Base-by-base conservation (phyloP, 2,329 filamentous ascomycete genomes). In the Fusarium tricinctum region DNA sequence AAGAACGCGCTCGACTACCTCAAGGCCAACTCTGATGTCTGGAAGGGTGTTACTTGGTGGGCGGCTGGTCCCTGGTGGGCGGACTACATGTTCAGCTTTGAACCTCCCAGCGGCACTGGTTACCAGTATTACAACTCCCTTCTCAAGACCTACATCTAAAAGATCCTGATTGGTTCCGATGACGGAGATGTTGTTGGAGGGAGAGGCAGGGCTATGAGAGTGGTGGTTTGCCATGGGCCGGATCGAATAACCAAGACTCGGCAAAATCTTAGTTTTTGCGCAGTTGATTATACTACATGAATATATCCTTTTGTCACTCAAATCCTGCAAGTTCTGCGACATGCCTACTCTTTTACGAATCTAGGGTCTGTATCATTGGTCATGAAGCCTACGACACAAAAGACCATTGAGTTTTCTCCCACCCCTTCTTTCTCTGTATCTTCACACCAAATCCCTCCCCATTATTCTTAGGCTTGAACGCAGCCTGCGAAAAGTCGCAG, bases 51-150 rank as follows among this genome's bases (percentile, higher is more conserved):
- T 43, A 71, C 85, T 13, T 88, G 86, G 85, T 89, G 86, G 87
- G 78, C 81, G 10, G 86, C 82, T 28, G 87, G 87, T 1, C 87
- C 87, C 19, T 88, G 86, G 86, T 89, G 87, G 87, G 82, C 74
- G 8, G 72, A 80, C 66, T 86, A 85, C 77, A 82, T 83, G 59
- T 84, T 74, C 73, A 78, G 69, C 69, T 82, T 85, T 56, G 83
- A 85, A 77, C 81, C 83, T 15, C 78, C 82, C 1, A 79, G 74
- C n/a, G 82, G 83, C 17, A 78, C 76, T 8, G 82, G 69, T 0
- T 85, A 85, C 62, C 53, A 59, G 39, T 73, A 75, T 68, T 76
- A 74, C 59, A 67, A 74, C 60, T 69, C 68, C 19, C 58, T 74
- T 8, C 33, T 75, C 23, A 73, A 70, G 59, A 59, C 48, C 9